Base-by-base conservation (phyloP, 495 filamentous ascomycete species). In the Physcia stellaris region DNA sequence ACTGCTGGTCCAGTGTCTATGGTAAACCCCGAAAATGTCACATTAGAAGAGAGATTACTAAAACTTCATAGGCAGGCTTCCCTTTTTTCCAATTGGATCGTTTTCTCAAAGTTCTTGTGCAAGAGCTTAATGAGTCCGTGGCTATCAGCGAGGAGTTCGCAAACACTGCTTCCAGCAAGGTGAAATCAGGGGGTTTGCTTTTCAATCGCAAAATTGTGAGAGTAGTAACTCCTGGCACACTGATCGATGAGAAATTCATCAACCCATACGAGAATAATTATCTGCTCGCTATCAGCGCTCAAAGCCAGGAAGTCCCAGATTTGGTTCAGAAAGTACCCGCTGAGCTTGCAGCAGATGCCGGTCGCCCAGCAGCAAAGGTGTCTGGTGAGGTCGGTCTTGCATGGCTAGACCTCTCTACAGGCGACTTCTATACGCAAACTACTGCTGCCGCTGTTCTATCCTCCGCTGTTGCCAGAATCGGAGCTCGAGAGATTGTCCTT, bases 231-330 rank as follows among this genome's bases (percentile, higher is more conserved):
- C 86, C 92, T 0, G 90, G 90, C 6, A 99, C 90, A 1, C 59
- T 96, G 30, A 94, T 96, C 48, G 90, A 99, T 55, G 92, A 99
- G 58, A 86, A 87, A 45, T 96, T 95, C 56, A 82, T 96, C 64
- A 82, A 95, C 50, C 80, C 85, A 0, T 86, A 79, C 37, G 76
- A 84, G 45, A 93, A 92, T 54, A 94, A 95, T 53, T 98, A 86
- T 53, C 57, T 98, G 28, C 70, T 96, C 45, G 76, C 81, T 26
- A 67, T 94, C 26, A 43, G 24, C 7, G 5, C 11, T 15, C 3
- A 16, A 22, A 36, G 48, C 4, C 10, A 29, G 61, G 24, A 38
- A 50, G 22, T n/a, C 32, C 21, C 24, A n/a, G 40, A 48, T n/a
- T 41, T 48, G 17, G 35, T 44, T 2, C 41, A 55, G 10, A 47